phyloP scores from a whole-genome alignment of 1,284 basidiomycete genomes.

The Puccinia hordei region DNA sequence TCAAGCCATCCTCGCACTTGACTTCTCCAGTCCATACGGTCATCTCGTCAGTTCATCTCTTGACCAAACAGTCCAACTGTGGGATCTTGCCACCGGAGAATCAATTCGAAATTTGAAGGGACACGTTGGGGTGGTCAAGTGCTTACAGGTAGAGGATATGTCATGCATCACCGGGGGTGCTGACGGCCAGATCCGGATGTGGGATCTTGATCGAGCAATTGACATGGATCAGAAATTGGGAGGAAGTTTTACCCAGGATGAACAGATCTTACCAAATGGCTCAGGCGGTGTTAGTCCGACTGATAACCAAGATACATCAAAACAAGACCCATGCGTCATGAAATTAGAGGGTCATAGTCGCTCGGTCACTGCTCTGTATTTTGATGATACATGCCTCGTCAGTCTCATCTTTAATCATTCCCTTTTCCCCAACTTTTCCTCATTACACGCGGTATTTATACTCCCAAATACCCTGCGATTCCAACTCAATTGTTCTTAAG shows the following conservation, averaged over 20 bases:
- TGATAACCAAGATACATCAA: constrained; percentile 60
- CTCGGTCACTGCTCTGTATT: constrained; percentile 87
- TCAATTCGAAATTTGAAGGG: constrained; percentile 79
- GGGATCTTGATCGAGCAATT: constrained; percentile 72
- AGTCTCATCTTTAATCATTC: constrained; percentile 55
- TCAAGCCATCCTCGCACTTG: constrained; percentile 80
- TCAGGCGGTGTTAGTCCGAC: constrained; percentile 25
- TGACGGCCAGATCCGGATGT: constrained; percentile 79
- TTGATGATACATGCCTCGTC: constrained; percentile 89
- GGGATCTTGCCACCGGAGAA: constrained; percentile 73
- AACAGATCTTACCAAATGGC: constrained; percentile 36
- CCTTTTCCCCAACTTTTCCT: constrained; percentile 50
- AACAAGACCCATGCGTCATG: constrained; percentile 68
- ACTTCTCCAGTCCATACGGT: constrained; percentile 96
- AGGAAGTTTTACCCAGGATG: constrained; percentile 63
- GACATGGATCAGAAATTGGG: constrained; percentile 67
- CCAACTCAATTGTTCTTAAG: constrained; percentile 8
- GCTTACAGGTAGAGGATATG: constrained; percentile 88
- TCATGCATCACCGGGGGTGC: constrained; percentile 86
- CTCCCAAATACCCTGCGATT: not conserved
- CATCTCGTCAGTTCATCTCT: constrained; percentile 81
- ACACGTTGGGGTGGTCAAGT: constrained; percentile 76
- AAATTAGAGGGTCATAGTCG: constrained; percentile 88
- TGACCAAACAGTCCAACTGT: constrained; percentile 70
- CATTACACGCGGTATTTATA: constrained; percentile 8